Evolutionary conservation across 2,329 filamentous ascomycete genomes (phyloP), one percentile per base, ranked within the genome.

Genomic region (Penicillium crustosum): DNA sequence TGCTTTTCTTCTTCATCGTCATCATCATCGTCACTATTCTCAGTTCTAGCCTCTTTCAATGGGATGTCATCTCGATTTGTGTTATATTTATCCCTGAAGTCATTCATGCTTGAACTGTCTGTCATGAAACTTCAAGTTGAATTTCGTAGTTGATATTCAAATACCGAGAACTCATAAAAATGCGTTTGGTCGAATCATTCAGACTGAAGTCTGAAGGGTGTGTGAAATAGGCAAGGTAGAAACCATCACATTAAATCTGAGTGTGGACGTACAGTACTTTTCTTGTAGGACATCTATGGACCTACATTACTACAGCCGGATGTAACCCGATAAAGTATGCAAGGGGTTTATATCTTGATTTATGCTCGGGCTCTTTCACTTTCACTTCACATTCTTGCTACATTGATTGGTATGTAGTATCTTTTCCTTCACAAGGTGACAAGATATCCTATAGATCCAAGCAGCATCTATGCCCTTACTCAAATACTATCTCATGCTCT

Each of bases 1-100:
- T 64, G 47, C 9, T 69, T 63, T 27, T 71, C 31, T 36, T 36
- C 65, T 5, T 72, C 59, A 13, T 63, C 62, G n/a, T 52, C 43
- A 17, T 63, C 62, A n/a, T 52, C 43, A 17, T 63, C 62, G 15
- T 52, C 43, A 13, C 49, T 33, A 6, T 45, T 49, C 4, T 61
- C 53, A 13, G 45, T 49, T 35, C 55, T 58, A 5, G 60, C 35
- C 35, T 65, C 56, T 55, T 62, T 64, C 42, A 66, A 33, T 8
- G 64, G 61, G 33, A 65, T 64, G 19, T 67, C 64, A 53, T 67
- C 65, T 43, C 53, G 58, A 47, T 45, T 45, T 21, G 58, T 55
- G 25, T 49, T 19, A 33, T 33, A 49, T 38, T 44, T 53, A 57
- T 60, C 45, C n/a, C 53, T 58, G 31, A 29, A 61, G 31, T 55